A percentile compares a stretch with the other conserved stretches of the same genome.
These are phyloP conservation scores for Apodospora peruviana DNA, from an alignment of 495 filamentous ascomycete genomes.

Conservation along the genomic window DNA sequence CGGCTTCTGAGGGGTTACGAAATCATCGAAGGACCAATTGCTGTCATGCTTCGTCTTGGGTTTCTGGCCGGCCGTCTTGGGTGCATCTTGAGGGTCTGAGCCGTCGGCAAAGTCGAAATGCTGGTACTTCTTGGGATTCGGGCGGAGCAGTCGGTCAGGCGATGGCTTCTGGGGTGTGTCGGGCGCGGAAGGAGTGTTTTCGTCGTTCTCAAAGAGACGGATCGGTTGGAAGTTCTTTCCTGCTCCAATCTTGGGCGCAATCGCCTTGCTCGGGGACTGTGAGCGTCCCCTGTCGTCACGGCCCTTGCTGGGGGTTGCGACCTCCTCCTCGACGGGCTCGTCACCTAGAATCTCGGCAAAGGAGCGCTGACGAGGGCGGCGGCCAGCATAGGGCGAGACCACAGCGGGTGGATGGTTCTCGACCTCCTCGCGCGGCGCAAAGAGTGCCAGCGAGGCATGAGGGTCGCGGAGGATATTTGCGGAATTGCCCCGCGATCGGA, in stretches of 20 bases:
- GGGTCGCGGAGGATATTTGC: conserved; percentile 56
- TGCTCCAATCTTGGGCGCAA: conserved; percentile 58
- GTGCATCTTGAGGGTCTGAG: conserved; percentile 33
- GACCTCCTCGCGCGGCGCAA: conserved; percentile 55
- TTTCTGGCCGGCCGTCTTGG: conserved; percentile 29
- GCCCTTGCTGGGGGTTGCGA: conserved; percentile 43
- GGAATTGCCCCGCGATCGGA: conserved; percentile 39
- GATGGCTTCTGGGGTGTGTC: conserved; percentile 31
- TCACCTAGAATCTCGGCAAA: conserved; percentile 48
- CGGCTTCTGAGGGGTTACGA: conserved; percentile 70
- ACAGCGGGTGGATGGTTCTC: conserved; percentile 38
- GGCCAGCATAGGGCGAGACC: conserved; percentile 48
- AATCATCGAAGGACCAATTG: conserved; percentile 84
- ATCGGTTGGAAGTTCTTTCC: conserved; percentile 65
- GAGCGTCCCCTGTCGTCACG: conserved; percentile 37
- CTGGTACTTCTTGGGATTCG: conserved; percentile 67
- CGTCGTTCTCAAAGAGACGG: conserved; percentile 64
- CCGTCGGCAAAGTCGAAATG: conserved; percentile 84
- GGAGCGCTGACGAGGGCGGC: conserved; percentile 42
- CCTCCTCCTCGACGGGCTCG: conserved; percentile 33
- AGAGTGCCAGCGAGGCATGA: conserved; percentile 71
- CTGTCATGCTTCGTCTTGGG: conserved; percentile 57
- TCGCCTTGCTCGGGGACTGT: conserved; percentile 38
- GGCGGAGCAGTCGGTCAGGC: conserved; percentile 47
- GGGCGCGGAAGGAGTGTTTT: conserved; percentile 29